Evolutionary conservation across 2,329 filamentous ascomycete species (phyloP).

Genomic region (Huntiella abstrusa): DNA sequence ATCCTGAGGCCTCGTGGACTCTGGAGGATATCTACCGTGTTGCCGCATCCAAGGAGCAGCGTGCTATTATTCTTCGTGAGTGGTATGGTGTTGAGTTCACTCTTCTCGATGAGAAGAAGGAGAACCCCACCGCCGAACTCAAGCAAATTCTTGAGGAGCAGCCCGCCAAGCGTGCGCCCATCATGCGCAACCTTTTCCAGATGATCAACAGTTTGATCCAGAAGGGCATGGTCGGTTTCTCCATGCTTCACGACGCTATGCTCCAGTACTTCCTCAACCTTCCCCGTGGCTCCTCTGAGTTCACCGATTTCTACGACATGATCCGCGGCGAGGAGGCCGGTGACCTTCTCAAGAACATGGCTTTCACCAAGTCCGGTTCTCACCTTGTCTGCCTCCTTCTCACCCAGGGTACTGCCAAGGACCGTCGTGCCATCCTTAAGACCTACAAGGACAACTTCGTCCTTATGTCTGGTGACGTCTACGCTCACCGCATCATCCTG

Average conservation of each 20-base stretch:
- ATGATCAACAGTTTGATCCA: slow-evolving; percentile 86
- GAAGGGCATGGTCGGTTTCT: slow-evolving; percentile 93
- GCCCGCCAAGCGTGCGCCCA: slow-evolving; percentile 70
- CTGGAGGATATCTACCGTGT: slow-evolving; percentile 90
- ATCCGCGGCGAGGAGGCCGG: slow-evolving; percentile 83
- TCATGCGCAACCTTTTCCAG: slow-evolving; percentile 69
- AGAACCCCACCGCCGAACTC: slow-evolving; percentile 47
- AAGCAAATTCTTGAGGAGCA: slow-evolving; percentile 53
- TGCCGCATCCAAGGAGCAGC: slow-evolving; percentile 71
- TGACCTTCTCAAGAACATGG: slow-evolving; percentile 83
- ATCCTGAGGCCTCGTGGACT: slow-evolving; percentile 93
- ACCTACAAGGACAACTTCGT: slow-evolving; percentile 81
- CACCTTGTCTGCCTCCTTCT: slow-evolving; percentile 64
- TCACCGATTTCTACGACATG: slow-evolving; percentile 72
- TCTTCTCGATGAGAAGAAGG: slow-evolving; percentile 46
- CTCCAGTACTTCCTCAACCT: slow-evolving; percentile 82
- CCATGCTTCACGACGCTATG: slow-evolving; percentile 96
- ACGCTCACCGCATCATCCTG: slow-evolving; percentile 67
- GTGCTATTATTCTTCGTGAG: slow-evolving; percentile 66
- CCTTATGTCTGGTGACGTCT: slow-evolving; percentile 59
- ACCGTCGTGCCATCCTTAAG: slow-evolving; percentile 73
- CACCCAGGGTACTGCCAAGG: slow-evolving; percentile 75
- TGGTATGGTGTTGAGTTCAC: slow-evolving; percentile 95
- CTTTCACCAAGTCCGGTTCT: slow-evolving; percentile 80
- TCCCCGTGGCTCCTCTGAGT: slow-evolving; percentile 59